These are phyloP conservation scores for Aspergillus novofumigatus DNA, from an alignment of 2,329 filamentous ascomycete species.

Conservation along the genomic window DNA sequence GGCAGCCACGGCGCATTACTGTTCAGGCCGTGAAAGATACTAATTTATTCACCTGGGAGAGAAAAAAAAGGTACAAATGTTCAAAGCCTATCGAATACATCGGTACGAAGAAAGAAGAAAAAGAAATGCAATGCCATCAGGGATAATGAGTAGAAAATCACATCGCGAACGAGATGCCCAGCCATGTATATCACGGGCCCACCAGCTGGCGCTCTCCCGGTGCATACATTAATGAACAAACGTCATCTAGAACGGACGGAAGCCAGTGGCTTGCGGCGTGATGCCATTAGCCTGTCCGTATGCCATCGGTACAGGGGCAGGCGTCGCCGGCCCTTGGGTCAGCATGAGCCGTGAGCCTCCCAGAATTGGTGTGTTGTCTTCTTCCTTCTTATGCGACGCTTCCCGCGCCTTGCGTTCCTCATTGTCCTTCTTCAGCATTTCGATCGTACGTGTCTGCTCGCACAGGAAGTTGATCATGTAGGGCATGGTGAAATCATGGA, in stretches of 20 bases:
- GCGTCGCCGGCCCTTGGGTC: slow-evolving; percentile 75
- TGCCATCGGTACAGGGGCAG: slow-evolving; percentile 56
- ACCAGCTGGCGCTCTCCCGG: not conserved
- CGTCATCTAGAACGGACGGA: slow-evolving; percentile 49
- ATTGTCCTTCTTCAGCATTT: slow-evolving; percentile 86
- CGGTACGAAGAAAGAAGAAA: slow-evolving; percentile 11
- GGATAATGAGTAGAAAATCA: not conserved
- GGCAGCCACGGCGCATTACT: not conserved
- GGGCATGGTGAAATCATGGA: slow-evolving; percentile 97
- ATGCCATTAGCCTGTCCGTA: slow-evolving; percentile 84
- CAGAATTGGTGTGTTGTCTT: slow-evolving; percentile 90
- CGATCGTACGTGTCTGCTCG: slow-evolving; percentile 83
- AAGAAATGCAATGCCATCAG: slow-evolving; percentile 5
- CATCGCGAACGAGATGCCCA: slow-evolving; percentile 10
- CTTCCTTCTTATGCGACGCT: slow-evolving; percentile 76
- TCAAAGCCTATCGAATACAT: slow-evolving; percentile 23
- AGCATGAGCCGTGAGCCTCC: slow-evolving; percentile 89
- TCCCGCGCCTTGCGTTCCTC: slow-evolving; percentile 77
- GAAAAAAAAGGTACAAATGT: slow-evolving; percentile 7
- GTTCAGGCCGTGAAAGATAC: not conserved
- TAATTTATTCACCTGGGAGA: slow-evolving; percentile 1
- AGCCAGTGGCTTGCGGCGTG: slow-evolving; percentile 81
- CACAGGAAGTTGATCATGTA: slow-evolving; percentile 99
- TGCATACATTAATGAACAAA: slow-evolving; percentile 4
- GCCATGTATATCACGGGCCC: slow-evolving; percentile 10